Base-by-base conservation (phyloP, 208 protist genomes). In the Wallacemonas sp. region DNA sequence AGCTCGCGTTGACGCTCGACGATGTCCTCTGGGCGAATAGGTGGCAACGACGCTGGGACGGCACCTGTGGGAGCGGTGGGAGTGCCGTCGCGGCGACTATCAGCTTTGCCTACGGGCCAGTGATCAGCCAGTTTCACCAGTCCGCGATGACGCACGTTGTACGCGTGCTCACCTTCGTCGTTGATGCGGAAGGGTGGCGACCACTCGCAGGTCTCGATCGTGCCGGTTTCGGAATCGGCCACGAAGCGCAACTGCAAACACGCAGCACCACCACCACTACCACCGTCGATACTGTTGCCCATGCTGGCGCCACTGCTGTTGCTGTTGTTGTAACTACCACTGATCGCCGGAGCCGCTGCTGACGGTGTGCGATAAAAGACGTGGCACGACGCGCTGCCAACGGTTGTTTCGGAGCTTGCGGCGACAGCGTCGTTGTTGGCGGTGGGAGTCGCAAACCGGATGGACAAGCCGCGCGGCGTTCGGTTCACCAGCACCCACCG, bases 401-500 rank as follows among this genome's bases (percentile, higher is more conserved):
- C 50, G 26, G 6, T 34, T n/a, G 17, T 41, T 27, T 68, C 38
- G 9, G 38, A 66, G 29, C 55, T 68, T 57, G 42, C 59, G 55
- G 63, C 55, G 45, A 27, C 65, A 22, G 46, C 48, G 55, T 37
- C 15, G 39, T 33, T 41, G 9, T 9, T 9, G 12, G 32, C 15
- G 22, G 13, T 19, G 22, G 22, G 17, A 10, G 10, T 10, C 10
- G 46, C 50, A 1, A 41, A 57, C 1, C 63, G 32, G 21, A 79
- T 57, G 27, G 17, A 63, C n/a, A 85, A 59, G 19, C 48, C 24
- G 36, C 73, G 72, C 13, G 67, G 79, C 12, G 79, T 75, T 32
- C 72, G 65, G 71, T 93, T 93, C 32, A 85, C 53, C 30, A 93
- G 9, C 29, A 93, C 75, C 87, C 87, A 93, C 17, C 79, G 78